Evolutionary conservation across 2,329 filamentous ascomycete species (phyloP).

Genomic region (Aspergillus ruber): DNA sequence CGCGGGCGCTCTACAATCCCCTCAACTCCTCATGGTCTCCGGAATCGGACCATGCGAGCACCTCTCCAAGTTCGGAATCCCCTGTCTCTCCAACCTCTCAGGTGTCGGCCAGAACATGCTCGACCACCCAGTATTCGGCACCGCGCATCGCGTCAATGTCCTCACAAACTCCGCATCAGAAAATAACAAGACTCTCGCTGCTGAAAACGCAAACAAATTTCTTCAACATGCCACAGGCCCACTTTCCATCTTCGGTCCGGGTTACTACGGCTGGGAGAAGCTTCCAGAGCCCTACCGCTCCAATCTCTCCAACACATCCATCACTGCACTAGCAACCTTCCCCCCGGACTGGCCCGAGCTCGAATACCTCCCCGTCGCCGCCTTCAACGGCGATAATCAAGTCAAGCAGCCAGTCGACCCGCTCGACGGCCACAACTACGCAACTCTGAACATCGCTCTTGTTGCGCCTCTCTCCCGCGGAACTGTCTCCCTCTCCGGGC

Average conservation of each 20-base stretch:
- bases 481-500: conserved; percentile 33
- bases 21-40: conserved; percentile 12
- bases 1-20: conserved; percentile 7
- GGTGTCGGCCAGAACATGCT: conserved; percentile 36
- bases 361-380: conserved; percentile 18
- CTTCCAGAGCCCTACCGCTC: conserved; percentile 16
- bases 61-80: conserved; percentile 10
- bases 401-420: conserved; percentile 12
- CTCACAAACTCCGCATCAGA: conserved; percentile 21
- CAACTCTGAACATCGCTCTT: conserved; percentile 24
- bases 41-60: conserved; percentile 14
- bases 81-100: conserved; percentile 10
- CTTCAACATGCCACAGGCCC: conserved; percentile 19
- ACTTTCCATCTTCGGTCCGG: conserved; percentile 15
- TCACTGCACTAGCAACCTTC: conserved; percentile 12
- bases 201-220: conserved; percentile 16
- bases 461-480: conserved; percentile 39
- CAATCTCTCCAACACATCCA: conserved; percentile 9
- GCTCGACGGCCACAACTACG: conserved; percentile 26
- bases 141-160: conserved; percentile 29
- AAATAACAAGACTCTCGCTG: conserved; percentile 15
- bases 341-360: conserved; percentile 30
- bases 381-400: conserved; percentile 11
- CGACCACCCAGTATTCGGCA: conserved; percentile 34
- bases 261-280: conserved; percentile 25